Conservation (phyloP, 768 basidiomycete species). For the Lenzites betulinus region DNA sequence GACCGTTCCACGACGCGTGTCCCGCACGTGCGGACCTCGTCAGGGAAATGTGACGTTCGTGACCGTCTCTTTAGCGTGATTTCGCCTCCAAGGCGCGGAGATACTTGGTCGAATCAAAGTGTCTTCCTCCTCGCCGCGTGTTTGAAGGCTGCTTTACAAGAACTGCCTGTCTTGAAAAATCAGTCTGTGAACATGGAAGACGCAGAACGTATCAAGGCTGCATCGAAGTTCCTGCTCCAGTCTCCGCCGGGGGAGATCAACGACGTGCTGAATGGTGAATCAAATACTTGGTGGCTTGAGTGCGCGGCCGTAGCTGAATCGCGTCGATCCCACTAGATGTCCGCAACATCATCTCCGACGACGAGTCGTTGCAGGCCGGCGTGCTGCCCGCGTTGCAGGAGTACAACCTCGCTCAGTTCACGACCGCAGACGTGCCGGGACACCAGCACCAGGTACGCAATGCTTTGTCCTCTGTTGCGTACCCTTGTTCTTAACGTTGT, state of each 20-base stretch:
- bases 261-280: slow-evolving; percentile 86
- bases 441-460: slow-evolving; percentile 69
- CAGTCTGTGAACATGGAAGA: slow-evolving; percentile 54
- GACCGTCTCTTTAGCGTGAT: too few species aligned
- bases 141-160: too few species aligned
- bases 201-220: slow-evolving; percentile 67
- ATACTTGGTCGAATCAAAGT: too few species aligned
- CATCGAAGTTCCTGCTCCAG: slow-evolving; percentile 80
- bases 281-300: background rate
- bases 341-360: slow-evolving; percentile 85
- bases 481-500: background rate
- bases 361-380: slow-evolving; percentile 77
- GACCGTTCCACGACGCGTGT: too few species aligned
- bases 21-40: too few species aligned
- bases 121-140: too few species aligned
- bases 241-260: slow-evolving; percentile 96
- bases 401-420: slow-evolving; percentile 90
- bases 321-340: slow-evolving; percentile 59
- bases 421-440: slow-evolving; percentile 81
- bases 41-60: too few species aligned
- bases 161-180: background rate
- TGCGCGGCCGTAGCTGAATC: slow-evolving; percentile 8
- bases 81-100: too few species aligned
- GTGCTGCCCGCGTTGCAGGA: slow-evolving; percentile 76
- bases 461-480: background rate